Base-by-base conservation (phyloP, 2,329 filamentous ascomycete genomes). In the Pseudogymnoascus sp. region DNA sequence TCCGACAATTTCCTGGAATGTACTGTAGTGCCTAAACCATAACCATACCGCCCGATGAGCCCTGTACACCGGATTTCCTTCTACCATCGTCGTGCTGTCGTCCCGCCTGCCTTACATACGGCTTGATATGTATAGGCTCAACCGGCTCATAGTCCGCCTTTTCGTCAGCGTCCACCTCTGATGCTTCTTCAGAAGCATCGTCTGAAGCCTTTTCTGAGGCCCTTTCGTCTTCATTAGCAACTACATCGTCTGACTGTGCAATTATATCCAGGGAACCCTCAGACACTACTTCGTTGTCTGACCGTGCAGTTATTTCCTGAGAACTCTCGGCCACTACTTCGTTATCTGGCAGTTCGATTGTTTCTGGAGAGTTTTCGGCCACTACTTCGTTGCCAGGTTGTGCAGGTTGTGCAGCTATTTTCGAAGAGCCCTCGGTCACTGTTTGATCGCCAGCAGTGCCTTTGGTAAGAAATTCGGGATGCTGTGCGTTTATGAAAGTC, bases 91-190 rank as follows among this genome's bases (percentile, higher is more conserved):
- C 50, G 28, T 57, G 28, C 50, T 57, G 28, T 33, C 50, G 50
- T 35, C 50, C 50, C 28, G 28, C 28, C 13, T 57, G 50, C 28
- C 50, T 57, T n/a, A 57, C 50, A 57, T 57, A 57, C 7, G 50
- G 50, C 17, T 57, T 57, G 28, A 57, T 57, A 57, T 35, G 50
- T 57, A 57, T 57, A 33, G 50, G 50, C 50, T 57, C 50, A 57
- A 10, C 10, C 28, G 28, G 50, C 28, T 57, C 50, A 35, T 57
- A 57, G 11, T 57, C 50, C 28, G n/a, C 50, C 9, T 17, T 9
- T 19, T 57, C 50, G 28, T 11, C 28, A 9, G 17, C 50, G 9
- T 35, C 50, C 28, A 21, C 50, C 35, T 57, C 50, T 15, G 50
- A 57, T 33, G 17, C 17, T 33, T 57, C 50, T 33, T 13, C 50